A percentile compares a stretch with the other conserved stretches of the same genome.
Evolutionary conservation across 2,329 filamentous ascomycete species (phyloP).

Genomic region (Arachnopeziza araneosa): DNA sequence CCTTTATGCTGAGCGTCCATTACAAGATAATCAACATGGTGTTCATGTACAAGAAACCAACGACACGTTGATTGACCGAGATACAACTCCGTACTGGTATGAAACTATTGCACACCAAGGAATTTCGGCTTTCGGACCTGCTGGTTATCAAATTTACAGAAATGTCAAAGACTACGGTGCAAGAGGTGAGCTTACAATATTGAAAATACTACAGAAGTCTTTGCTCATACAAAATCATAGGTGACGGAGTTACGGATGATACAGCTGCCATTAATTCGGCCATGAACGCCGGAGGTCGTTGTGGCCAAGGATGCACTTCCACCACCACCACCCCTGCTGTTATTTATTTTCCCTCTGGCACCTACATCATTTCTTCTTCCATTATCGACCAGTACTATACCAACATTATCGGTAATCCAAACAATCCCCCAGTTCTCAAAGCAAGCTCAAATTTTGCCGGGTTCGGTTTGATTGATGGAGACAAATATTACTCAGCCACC

Average conservation of each 20-base stretch:
- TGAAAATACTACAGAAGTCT: not conserved
- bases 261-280: conserved; percentile 72
- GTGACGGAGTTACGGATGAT: conserved; percentile 67
- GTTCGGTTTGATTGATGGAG: conserved; percentile 80
- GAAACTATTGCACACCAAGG: conserved; percentile 18
- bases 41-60: not conserved
- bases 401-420: conserved; percentile 24
- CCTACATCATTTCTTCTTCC: conserved; percentile 22
- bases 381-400: conserved; percentile 22
- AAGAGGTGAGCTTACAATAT: conserved; percentile 9
- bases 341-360: conserved; percentile 25
- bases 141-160: conserved; percentile 16
- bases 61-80: not conserved
- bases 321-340: conserved; percentile 42
- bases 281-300: conserved; percentile 17
- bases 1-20: not conserved
- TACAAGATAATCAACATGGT: not conserved
- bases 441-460: conserved; percentile 65
- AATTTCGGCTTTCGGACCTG: conserved; percentile 12
- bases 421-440: conserved; percentile 62
- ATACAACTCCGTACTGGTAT: conserved; percentile 15
- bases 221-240: not conserved
- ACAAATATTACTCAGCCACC: conserved; percentile 68
- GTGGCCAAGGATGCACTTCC: conserved; percentile 33
- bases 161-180: conserved; percentile 21